These are phyloP conservation scores for Arabidopsis thaliana DNA, from an alignment of 345 rosid genomes.

Conservation along the genomic window DNA sequence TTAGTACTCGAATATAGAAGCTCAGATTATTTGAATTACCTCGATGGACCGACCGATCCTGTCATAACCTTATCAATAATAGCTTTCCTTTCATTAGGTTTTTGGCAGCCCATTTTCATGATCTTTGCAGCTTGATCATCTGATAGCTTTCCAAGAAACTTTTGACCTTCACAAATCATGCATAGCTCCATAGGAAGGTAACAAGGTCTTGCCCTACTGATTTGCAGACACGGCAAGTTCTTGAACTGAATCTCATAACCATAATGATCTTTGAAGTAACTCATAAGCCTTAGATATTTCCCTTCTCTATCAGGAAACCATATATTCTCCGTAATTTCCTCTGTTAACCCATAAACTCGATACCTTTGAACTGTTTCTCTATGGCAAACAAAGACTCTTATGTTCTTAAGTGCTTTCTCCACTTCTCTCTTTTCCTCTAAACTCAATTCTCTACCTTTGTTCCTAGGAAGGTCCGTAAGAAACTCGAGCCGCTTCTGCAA, in stretches of 20 bases:
- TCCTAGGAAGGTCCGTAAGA: conserved; percentile 76
- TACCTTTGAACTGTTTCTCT: conserved; percentile 93
- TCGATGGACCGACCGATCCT: conserved; percentile 87
- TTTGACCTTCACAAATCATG: conserved; percentile 96
- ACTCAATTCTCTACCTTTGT: conserved; percentile 64
- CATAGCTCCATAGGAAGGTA: conserved; percentile 98
- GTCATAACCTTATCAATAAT: conserved; percentile 77
- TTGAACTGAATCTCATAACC: conserved; percentile 73
- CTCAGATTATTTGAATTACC: conserved; percentile 51
- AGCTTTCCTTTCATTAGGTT: conserved; percentile 83
- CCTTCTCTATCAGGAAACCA: conserved; percentile 90
- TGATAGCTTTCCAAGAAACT: conserved; percentile 94
- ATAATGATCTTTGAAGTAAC: conserved; percentile 89
- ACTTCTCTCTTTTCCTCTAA: conserved; percentile 85
- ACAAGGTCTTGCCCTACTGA: conserved; percentile 89
- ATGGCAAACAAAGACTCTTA: conserved; percentile 90
- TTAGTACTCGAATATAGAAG: not conserved
- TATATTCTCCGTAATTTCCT: conserved; percentile 70
- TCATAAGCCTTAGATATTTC: conserved; percentile 67
- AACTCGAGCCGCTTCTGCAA: conserved; percentile 85
- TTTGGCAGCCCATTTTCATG: conserved; percentile 92
- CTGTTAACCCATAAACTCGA: conserved; percentile 83
- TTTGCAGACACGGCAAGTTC: conserved; percentile 90
- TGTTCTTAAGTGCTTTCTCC: conserved; percentile 78
- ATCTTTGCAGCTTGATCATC: conserved; percentile 95